phyloP scores from a whole-genome alignment of 2,329 filamentous ascomycete genomes.

The Ophiostoma sp. region DNA sequence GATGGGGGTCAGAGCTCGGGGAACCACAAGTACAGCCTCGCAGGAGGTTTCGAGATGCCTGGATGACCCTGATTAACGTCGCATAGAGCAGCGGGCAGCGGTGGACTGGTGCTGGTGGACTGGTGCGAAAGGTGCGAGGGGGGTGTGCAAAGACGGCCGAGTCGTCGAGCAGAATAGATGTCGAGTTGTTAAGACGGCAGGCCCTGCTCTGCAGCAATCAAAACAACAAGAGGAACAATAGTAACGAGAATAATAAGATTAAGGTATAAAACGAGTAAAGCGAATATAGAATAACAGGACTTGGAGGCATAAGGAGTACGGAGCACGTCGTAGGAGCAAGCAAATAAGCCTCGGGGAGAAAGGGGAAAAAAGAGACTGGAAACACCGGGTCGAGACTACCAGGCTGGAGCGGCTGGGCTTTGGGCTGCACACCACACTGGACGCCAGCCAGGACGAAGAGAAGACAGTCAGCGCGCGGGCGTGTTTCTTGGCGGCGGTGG shows the following conservation, averaged over 20 bases:
- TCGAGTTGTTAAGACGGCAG: not conserved
- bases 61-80: conserved; percentile 36
- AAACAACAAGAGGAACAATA: not conserved
- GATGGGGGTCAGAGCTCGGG: conserved; percentile 34
- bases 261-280: not conserved
- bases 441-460: not conserved
- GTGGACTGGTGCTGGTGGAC: not conserved
- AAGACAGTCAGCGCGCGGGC: not conserved
- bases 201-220: conserved; percentile 6
- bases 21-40: conserved; percentile 32
- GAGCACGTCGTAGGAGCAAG: too few relatives aligned
- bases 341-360: not conserved
- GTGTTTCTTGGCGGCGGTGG: not conserved
- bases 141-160: not conserved
- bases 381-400: conserved; percentile 18
- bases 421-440: not conserved
- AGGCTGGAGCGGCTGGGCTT: conserved; percentile 12
- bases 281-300: not conserved
- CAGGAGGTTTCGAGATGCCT: conserved; percentile 38
- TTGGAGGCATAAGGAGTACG: not conserved
- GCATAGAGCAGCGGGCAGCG: conserved; percentile 32
- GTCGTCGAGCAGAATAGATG: too few relatives aligned
- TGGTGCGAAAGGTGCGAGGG: not conserved
- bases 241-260: not conserved
- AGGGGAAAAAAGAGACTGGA: conserved; percentile 11